Evolutionary conservation across 257 asterid species (phyloP).

Genomic region (Agastache rugosa): DNA sequence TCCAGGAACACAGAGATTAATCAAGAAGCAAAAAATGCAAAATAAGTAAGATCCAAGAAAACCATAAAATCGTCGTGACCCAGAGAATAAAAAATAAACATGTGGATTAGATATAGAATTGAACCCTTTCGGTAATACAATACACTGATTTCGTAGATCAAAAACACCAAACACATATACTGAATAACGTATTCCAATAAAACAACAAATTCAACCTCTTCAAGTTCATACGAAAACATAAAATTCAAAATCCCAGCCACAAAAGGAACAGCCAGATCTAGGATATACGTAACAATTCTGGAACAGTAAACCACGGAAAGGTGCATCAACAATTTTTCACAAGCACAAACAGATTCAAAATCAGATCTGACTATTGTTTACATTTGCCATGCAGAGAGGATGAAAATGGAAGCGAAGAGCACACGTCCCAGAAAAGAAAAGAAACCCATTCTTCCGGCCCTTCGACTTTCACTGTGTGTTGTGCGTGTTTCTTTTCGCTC

Average conservation of each 20-base stretch:
- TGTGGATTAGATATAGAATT: neutral
- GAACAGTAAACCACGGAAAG: neutral
- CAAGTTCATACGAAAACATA: neutral
- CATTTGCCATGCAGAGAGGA: conserved; percentile 98
- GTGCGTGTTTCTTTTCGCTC: conserved; percentile 16
- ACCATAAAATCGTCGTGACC: neutral
- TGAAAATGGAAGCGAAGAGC: conserved; percentile 87
- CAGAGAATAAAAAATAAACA: neutral
- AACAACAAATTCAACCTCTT: neutral
- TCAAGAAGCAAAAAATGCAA: conserved; percentile 20
- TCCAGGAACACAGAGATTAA: conserved; percentile 4
- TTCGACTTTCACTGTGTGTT: conserved; percentile 29
- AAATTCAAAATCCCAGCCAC: conserved; percentile 9
- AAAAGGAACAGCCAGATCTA: conserved; percentile 35
- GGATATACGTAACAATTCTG: conserved; percentile 7
- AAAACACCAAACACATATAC: neutral
- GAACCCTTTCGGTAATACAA: conserved; percentile 13
- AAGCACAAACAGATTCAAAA: neutral
- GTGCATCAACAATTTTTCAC: neutral
- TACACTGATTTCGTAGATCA: neutral
- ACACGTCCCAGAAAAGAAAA: conserved; percentile 86
- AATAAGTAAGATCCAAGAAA: neutral
- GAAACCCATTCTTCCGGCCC: conserved; percentile 69
- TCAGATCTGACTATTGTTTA: conserved; percentile 58
- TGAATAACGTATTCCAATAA: neutral